Evolutionary conservation across 2,329 filamentous ascomycete species (phyloP).

Genomic region (Gliomastix tumulicola): DNA sequence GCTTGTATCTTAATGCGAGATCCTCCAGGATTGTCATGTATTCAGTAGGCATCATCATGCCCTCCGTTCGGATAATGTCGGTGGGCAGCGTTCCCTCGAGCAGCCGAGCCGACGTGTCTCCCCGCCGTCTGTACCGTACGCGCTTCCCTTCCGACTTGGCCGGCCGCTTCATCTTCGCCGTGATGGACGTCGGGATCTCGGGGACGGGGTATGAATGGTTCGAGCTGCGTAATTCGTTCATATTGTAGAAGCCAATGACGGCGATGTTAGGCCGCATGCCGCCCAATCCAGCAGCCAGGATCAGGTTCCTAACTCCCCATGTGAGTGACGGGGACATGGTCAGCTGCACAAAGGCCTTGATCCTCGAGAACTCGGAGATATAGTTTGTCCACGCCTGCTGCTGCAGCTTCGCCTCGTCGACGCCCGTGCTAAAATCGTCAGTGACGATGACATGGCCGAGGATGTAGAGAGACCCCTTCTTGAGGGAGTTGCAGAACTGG

Average conservation of each 20-base stretch:
- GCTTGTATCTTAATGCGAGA: constrained; percentile 65
- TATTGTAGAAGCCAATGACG: constrained; percentile 71
- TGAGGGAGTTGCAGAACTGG: constrained; percentile 85
- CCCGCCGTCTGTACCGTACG: constrained; percentile 29
- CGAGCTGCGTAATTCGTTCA: constrained; percentile 65
- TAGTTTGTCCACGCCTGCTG: constrained; percentile 81
- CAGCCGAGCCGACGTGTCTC: constrained; percentile 48
- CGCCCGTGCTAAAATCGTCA: constrained; percentile 69
- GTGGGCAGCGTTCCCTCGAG: constrained; percentile 58
- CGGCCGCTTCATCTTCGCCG: constrained; percentile 21
- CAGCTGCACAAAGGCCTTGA: constrained; percentile 86
- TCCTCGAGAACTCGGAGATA: constrained; percentile 72
- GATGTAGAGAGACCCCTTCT: constrained; percentile 81
- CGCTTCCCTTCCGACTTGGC: constrained; percentile 21
- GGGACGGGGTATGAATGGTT: constrained; percentile 50
- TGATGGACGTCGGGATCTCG: constrained; percentile 30
- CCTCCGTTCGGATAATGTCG: constrained; percentile 61
- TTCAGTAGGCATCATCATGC: constrained; percentile 60
- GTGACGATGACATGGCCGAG: constrained; percentile 85
- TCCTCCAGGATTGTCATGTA: constrained; percentile 84
- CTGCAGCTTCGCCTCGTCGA: constrained; percentile 74
- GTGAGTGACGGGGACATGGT: constrained; percentile 75
- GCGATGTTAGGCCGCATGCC: constrained; percentile 89
- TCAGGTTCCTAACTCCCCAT: constrained; percentile 79
- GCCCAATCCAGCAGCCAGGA: constrained; percentile 73